Percentiles rank a stretch among this genome's conserved stretches.
Evolutionary conservation across 192 early-diverging fungal species (phyloP).

Genomic region (Rhizophagus clarus): DNA sequence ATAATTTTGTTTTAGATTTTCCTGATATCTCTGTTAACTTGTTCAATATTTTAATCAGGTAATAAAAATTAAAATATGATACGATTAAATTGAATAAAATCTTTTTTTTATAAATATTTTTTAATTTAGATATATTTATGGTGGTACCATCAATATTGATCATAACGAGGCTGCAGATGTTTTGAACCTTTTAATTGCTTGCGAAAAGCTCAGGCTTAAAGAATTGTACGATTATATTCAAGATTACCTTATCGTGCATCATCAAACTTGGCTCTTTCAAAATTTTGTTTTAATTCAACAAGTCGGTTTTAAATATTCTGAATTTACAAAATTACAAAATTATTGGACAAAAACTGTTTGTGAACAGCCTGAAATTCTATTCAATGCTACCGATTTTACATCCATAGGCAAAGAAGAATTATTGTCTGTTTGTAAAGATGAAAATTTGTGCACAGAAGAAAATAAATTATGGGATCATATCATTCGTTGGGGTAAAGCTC

Average conservation of each 20-base stretch:
- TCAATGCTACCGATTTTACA: not conserved
- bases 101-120: too few relatives aligned
- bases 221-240: constrained; percentile 7
- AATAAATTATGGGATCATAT: not conserved
- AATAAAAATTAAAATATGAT: too few relatives aligned
- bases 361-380: not conserved
- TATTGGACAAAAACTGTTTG: not conserved
- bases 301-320: not conserved
- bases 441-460: constrained; percentile 6
- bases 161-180: not conserved
- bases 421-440: not conserved
- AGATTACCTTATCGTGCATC: too few relatives aligned
- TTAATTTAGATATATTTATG: constrained; percentile 9
- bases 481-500: constrained; percentile 10
- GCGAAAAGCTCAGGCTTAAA: not conserved
- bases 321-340: not conserved
- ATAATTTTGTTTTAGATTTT: too few relatives aligned
- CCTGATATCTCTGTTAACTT: too few relatives aligned
- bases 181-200: constrained; percentile 3
- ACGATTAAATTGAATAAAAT: too few relatives aligned
- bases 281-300: not conserved
- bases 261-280: not conserved
- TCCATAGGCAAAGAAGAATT: not conserved
- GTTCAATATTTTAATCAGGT: too few relatives aligned
- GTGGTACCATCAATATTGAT: not conserved